Evolutionary conservation across 2,329 filamentous ascomycete species (phyloP).

Genomic region (Coniochaeta prunicola): DNA sequence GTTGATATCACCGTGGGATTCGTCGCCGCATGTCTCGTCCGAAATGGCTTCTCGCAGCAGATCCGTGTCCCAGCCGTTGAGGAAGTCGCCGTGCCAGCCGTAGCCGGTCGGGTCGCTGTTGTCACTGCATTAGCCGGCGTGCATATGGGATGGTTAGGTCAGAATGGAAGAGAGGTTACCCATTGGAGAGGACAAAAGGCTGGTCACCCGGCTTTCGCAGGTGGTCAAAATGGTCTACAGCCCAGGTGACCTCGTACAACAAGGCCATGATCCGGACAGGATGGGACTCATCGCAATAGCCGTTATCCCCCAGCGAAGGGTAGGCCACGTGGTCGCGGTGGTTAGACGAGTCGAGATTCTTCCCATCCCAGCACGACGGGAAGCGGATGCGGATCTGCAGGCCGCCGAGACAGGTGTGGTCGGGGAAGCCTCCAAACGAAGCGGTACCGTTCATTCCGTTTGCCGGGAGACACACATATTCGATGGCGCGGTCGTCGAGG

Average conservation of each 20-base stretch:
- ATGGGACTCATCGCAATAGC: conserved; percentile 40
- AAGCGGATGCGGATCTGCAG: conserved; percentile 10
- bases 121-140: neutral
- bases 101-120: conserved; percentile 34
- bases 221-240: conserved; percentile 41
- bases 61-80: conserved; percentile 50
- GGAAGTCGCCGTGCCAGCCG: conserved; percentile 50
- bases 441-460: conserved; percentile 4
- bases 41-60: conserved; percentile 40
- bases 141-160: no score
- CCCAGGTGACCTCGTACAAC: conserved; percentile 53
- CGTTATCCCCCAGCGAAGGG: conserved; percentile 36
- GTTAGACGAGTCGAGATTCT: conserved; percentile 9
- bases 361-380: conserved; percentile 14
- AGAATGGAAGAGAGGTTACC: conserved; percentile 7
- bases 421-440: conserved; percentile 4
- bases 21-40: conserved; percentile 22
- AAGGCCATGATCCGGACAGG: conserved; percentile 49
- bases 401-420: conserved; percentile 18
- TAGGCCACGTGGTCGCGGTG: conserved; percentile 34
- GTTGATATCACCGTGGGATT: conserved; percentile 32
- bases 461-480: conserved; percentile 8
- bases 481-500: conserved; percentile 23
- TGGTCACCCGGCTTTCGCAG: conserved; percentile 33
- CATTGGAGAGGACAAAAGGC: conserved; percentile 43